Conservation (phyloP, 1,284 basidiomycete species). For the Irpex rosettiformis region DNA sequence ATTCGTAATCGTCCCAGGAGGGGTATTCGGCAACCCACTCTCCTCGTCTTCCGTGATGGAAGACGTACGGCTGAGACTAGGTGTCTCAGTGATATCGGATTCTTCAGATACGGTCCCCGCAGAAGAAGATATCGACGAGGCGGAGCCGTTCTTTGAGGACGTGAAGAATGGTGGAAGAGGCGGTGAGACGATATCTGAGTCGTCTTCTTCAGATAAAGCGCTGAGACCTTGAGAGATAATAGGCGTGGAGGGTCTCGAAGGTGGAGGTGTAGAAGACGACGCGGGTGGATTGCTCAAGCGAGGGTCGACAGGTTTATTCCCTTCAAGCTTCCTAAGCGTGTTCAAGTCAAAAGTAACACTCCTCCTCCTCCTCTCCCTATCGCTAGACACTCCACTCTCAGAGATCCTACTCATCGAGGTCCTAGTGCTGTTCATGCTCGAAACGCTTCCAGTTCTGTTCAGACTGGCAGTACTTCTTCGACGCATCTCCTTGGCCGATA, state of each 20-base stretch:
- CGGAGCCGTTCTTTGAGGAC: slow-evolving; percentile 1
- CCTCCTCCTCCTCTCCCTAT: not conserved
- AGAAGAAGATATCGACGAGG: slow-evolving; percentile 3
- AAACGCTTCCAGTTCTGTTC: not conserved
- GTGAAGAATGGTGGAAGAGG: slow-evolving; percentile 8
- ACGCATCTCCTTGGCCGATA: slow-evolving; percentile 31
- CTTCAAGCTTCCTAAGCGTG: not conserved
- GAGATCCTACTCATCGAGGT: not conserved
- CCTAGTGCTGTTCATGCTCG: slow-evolving; percentile 1
- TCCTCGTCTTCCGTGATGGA: not conserved
- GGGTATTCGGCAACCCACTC: not conserved
- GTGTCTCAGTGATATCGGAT: not conserved
- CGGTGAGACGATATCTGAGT: slow-evolving; percentile 1
- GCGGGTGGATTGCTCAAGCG: too few species aligned
- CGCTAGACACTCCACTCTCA: not conserved
- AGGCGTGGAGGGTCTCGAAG: not conserved
- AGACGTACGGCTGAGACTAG: slow-evolving; percentile 8
- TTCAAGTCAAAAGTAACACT: not conserved
- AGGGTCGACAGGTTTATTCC: not conserved
- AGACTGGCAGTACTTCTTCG: slow-evolving; percentile 9
- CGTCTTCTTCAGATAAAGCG: not conserved
- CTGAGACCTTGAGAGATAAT: not conserved
- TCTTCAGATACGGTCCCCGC: slow-evolving; percentile 1
- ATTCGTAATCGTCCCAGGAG: not conserved
- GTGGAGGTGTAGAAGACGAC: not conserved